These are phyloP conservation scores for Laburnicola sp. DNA, from an alignment of 2,329 filamentous ascomycete genomes.

Conservation along the genomic window DNA sequence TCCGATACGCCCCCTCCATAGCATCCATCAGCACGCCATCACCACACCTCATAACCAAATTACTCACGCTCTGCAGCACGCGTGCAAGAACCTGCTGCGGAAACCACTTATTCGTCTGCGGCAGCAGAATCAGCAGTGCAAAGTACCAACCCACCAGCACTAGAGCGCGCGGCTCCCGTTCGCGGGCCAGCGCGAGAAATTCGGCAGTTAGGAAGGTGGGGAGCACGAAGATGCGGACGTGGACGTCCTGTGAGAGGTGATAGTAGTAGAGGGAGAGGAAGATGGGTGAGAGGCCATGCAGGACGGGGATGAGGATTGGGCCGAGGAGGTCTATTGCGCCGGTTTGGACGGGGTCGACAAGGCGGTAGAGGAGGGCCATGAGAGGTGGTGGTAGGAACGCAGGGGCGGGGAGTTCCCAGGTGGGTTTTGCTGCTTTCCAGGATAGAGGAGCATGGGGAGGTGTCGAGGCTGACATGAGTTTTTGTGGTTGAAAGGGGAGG, in stretches of 20 bases:
- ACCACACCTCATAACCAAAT: slow-evolving; percentile 15
- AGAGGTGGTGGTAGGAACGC: slow-evolving; percentile 37
- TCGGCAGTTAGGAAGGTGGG: slow-evolving; percentile 37
- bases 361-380: slow-evolving; percentile 24
- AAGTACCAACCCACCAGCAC: slow-evolving; percentile 37
- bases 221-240: slow-evolving; percentile 33
- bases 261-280: slow-evolving; percentile 40
- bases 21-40: slow-evolving; percentile 19
- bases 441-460: slow-evolving; percentile 5
- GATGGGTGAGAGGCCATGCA: slow-evolving; percentile 38
- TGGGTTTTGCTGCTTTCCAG: slow-evolving; percentile 8
- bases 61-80: slow-evolving; percentile 28
- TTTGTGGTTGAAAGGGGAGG: slow-evolving; percentile 8
- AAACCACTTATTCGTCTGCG: slow-evolving; percentile 30
- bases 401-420: slow-evolving; percentile 16
- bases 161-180: slow-evolving; percentile 30
- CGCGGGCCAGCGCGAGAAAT: slow-evolving; percentile 29
- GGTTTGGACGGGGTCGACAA: slow-evolving; percentile 16
- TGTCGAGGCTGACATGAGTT: slow-evolving; percentile 7
- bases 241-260: slow-evolving; percentile 33
- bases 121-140: slow-evolving; percentile 27
- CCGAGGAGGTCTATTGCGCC: slow-evolving; percentile 26
- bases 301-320: slow-evolving; percentile 24
- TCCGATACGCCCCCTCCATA: slow-evolving; percentile 24
- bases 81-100: slow-evolving; percentile 13